These are phyloP conservation scores for Inonotus obliquus DNA, from an alignment of 1,284 basidiomycete species.

Conservation along the genomic window DNA sequence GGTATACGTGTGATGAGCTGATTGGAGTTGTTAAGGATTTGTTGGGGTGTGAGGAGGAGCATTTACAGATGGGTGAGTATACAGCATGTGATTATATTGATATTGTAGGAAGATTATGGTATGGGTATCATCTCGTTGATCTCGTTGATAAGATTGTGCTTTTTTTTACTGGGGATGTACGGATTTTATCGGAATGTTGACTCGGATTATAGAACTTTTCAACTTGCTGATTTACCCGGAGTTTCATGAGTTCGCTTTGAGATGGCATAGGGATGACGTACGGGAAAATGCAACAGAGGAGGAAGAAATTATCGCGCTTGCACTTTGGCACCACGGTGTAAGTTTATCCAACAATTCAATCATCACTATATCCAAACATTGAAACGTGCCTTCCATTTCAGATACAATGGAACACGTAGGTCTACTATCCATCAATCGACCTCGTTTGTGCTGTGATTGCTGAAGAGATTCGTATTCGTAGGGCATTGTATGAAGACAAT, in stretches of 20 bases:
- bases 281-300: constrained; percentile 54
- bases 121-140: no score
- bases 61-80: constrained; percentile 65
- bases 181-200: no score
- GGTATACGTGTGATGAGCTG: constrained; percentile 63
- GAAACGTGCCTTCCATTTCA: no score
- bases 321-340: constrained; percentile 64
- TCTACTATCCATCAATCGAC: constrained; percentile 10
- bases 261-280: constrained; percentile 84
- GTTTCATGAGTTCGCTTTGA: constrained; percentile 64
- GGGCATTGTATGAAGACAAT: constrained; percentile 68
- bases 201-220: constrained; percentile 80
- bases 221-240: constrained; percentile 75
- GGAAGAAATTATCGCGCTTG: constrained; percentile 59
- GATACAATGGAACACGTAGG: constrained; percentile 83
- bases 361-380: no score
- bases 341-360: no score
- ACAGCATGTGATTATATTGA: not conserved
- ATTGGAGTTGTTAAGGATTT: constrained; percentile 45
- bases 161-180: no score
- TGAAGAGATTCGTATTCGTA: constrained; percentile 24
- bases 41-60: constrained; percentile 50
- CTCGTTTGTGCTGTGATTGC: not conserved
- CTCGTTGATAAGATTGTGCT: no score
- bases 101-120: not conserved